Percentiles rank a stretch among this genome's conserved stretches.
Evolutionary conservation across 208 protist genomes (phyloP).

Genomic region (Crithidia acanthocephali): DNA sequence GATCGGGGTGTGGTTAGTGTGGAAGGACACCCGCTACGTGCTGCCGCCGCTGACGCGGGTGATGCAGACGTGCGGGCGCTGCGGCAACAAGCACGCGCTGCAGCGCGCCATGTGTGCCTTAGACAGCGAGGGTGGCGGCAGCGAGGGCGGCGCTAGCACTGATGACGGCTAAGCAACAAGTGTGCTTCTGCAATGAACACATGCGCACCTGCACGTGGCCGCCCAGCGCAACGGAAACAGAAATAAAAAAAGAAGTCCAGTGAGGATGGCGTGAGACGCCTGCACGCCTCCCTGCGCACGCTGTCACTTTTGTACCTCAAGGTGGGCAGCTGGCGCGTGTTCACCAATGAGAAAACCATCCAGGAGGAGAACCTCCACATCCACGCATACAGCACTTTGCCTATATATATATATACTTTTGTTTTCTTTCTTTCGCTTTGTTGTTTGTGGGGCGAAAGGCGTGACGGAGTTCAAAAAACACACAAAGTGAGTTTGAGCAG

Average conservation of each 20-base stretch:
- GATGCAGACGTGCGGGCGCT: not conserved
- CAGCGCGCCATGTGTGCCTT: conserved; percentile 24
- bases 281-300: no score
- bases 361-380: no score
- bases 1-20: conserved; percentile 80
- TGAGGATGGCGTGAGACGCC: no score
- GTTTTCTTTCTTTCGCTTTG: not conserved
- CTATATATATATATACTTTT: not conserved
- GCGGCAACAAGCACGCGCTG: conserved; percentile 17
- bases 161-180: conserved; percentile 18
- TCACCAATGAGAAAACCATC: no score
- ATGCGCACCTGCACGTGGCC: no score
- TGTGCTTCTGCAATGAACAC: not conserved
- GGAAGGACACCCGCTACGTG: conserved; percentile 66
- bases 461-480: not conserved
- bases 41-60: conserved; percentile 4
- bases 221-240: no score
- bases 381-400: not conserved
- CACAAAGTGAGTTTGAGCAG: conserved; percentile 2
- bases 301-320: no score
- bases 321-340: no score
- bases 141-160: conserved; percentile 18
- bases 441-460: not conserved
- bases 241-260: no score
- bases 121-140: conserved; percentile 25